phyloP scores from a whole-genome alignment of 2,329 filamentous ascomycete genomes.

The Ophiocordyceps polyrhachis-furcata region DNA sequence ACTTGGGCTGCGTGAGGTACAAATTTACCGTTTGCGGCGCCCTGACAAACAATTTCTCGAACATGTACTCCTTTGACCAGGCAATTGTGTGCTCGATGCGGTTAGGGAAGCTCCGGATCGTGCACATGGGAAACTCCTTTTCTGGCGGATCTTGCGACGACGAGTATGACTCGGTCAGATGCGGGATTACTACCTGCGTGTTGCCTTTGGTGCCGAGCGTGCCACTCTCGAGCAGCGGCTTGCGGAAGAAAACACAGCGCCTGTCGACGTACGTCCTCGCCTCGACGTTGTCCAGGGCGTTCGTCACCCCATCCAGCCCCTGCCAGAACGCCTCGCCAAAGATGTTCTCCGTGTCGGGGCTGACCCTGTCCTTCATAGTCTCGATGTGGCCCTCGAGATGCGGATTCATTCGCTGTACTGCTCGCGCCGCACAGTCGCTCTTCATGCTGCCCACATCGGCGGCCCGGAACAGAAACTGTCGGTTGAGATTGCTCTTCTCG shows the following conservation, averaged over 20 bases:
- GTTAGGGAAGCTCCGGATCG: conserved; percentile 91
- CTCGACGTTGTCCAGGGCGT: conserved; percentile 93
- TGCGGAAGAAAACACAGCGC: conserved; percentile 95
- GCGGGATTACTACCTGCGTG: conserved; percentile 84
- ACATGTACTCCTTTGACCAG: conserved; percentile 81
- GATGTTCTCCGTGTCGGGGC: conserved; percentile 76
- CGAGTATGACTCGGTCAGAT: conserved; percentile 90
- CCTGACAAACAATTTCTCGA: conserved; percentile 85
- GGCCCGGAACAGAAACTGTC: conserved; percentile 87
- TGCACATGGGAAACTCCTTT: conserved; percentile 99
- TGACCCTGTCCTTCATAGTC: conserved; percentile 74
- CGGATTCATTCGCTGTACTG: conserved; percentile 91
- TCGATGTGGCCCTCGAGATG: conserved; percentile 75
- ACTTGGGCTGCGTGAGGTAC: conserved; percentile 82
- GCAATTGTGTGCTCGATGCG: conserved; percentile 97
- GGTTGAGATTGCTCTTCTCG: conserved; percentile 95
- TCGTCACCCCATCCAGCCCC: conserved; percentile 75
- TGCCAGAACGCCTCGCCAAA: conserved; percentile 94
- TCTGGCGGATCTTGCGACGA: conserved; percentile 89
- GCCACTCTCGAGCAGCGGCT: conserved; percentile 87
- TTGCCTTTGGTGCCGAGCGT: conserved; percentile 99
- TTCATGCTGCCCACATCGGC: conserved; percentile 92
- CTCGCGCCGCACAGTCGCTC: conserved; percentile 80
- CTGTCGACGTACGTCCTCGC: conserved; percentile 92
- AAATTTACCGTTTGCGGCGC: conserved; percentile 87